Base-by-base conservation (phyloP, 2,329 filamentous ascomycete species). In the Lanzia echinophila region DNA sequence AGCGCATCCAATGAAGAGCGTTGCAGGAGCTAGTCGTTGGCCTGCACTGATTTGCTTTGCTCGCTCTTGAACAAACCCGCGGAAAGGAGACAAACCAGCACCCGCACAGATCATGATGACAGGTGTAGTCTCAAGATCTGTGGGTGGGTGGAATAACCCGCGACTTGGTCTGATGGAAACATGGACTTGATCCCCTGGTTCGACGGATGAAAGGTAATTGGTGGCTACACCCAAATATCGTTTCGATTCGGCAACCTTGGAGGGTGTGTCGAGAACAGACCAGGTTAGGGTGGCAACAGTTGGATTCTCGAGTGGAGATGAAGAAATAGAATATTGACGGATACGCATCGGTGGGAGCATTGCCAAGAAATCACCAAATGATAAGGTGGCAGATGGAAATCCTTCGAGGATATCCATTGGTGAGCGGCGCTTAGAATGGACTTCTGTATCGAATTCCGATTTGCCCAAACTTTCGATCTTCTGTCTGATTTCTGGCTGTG, bases 321-420 rank as follows among this genome's bases (percentile, higher is more conserved):
- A 90, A 0, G 87, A 90, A 64, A 91, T 89, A 32, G 83, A 88
- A 73, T 90, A 90, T 67, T 88, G 84, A n/a, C 87, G 79, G 38
- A 88, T 77, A 28, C 87, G 82, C 83, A 94, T 88, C 0, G 87
- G 84, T 1, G 86, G 86, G 0, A 90, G 77, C 75, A 90, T 84
- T 33, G 77, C 75, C 7, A 94, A 74, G 71, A 87, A 92, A 17
- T 79, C 71, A 3, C 77, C 77, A 34, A 94, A 77, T 0, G 86
- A 76, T 0, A 92, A 69, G 2, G 78, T 70, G 32, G 87, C 73
- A 0, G 73, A 69, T 0, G 79, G 74, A 64, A 83, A 85, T 11
- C 77, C 74, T 63, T 88, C 83, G 1, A 92, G 75, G 1, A 92
- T 73, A 57, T 90, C 85, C 6, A 92, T 73, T 0, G 87, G 71